Percentiles rank a stretch among this genome's conserved stretches.
These are phyloP conservation scores for Clavispora vitiphila DNA, from an alignment of 805 yeast genomes.

Conservation along the genomic window DNA sequence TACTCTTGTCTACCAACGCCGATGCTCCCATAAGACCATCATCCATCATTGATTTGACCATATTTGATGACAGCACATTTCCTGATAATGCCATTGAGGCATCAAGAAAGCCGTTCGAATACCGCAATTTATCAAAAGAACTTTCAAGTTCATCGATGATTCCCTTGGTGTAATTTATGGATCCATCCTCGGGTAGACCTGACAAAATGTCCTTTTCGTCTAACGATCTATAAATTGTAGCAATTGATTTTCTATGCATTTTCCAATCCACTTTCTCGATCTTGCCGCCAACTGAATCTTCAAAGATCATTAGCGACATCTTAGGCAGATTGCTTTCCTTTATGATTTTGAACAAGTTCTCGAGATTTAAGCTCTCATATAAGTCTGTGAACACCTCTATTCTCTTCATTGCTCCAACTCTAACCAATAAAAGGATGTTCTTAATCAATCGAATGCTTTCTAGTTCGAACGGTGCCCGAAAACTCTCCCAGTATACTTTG, in stretches of 20 bases:
- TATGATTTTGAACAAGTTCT: slow-evolving; percentile 26
- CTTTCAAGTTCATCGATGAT: slow-evolving; percentile 27
- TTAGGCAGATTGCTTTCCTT: slow-evolving; percentile 28
- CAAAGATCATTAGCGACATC: slow-evolving; percentile 45
- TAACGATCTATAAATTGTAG: slow-evolving; percentile 44
- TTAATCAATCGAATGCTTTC: slow-evolving; percentile 16
- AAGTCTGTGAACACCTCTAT: slow-evolving; percentile 22
- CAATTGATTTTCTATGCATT: slow-evolving; percentile 1
- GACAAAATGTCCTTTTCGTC: slow-evolving; percentile 59
- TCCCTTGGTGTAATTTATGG: slow-evolving; percentile 47
- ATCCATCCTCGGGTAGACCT: slow-evolving; percentile 60
- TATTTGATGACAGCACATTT: slow-evolving; percentile 2
- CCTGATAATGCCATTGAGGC: slow-evolving; percentile 21
- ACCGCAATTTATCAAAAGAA: slow-evolving; percentile 41
- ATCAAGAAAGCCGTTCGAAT: slow-evolving; percentile 55
- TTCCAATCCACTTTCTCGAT: slow-evolving; percentile 1
- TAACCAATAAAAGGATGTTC: slow-evolving; percentile 24
- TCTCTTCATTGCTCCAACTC: slow-evolving; percentile 36
- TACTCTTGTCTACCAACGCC: slow-evolving; percentile 31
- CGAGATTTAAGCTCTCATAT: slow-evolving; percentile 25
- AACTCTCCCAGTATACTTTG: slow-evolving; percentile 1
- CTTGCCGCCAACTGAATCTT: slow-evolving; percentile 26
- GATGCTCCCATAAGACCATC: slow-evolving; percentile 61
- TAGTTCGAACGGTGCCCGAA: slow-evolving; percentile 1
- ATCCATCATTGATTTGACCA: slow-evolving; percentile 35